Conservation (phyloP, 768 basidiomycete species). For the Dioszegia crocea region DNA sequence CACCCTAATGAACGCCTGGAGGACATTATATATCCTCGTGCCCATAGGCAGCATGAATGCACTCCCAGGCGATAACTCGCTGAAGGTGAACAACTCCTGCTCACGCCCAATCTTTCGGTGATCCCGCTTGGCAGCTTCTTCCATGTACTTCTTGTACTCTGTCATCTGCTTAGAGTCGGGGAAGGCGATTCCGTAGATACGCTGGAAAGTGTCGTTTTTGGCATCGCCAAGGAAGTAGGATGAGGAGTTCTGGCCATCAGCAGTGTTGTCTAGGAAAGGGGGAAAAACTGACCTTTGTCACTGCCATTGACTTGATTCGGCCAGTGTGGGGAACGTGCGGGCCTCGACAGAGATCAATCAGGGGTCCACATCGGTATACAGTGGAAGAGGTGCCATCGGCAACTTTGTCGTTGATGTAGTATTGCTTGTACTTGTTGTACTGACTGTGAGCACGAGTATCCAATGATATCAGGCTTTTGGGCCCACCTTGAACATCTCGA, state of each 20-base stretch:
- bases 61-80: slow-evolving; percentile 90
- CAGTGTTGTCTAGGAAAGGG: not conserved
- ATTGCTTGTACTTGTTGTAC: slow-evolving; percentile 99
- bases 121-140: slow-evolving; percentile 95
- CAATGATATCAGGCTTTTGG: not conserved
- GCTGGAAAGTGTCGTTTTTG: slow-evolving; percentile 88
- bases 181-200: slow-evolving; percentile 97
- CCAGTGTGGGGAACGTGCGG: slow-evolving; percentile 98
- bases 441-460: slow-evolving; percentile 44
- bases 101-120: slow-evolving; percentile 96
- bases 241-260: slow-evolving; percentile 70
- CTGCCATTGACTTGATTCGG: slow-evolving; percentile 92
- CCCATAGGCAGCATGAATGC: slow-evolving; percentile 97
- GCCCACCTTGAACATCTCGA: slow-evolving; percentile 87
- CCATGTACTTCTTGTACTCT: slow-evolving; percentile 93
- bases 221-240: slow-evolving; percentile 96
- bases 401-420: slow-evolving; percentile 91
- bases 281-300: slow-evolving; percentile 69
- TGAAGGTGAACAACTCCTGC: slow-evolving; percentile 98
- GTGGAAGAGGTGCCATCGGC: slow-evolving; percentile 95
- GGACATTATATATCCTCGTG: slow-evolving; percentile 89
- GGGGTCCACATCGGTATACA: slow-evolving; percentile 96
- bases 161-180: slow-evolving; percentile 92
- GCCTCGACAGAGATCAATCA: slow-evolving; percentile 94
- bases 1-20: slow-evolving; percentile 85